phyloP scores from a whole-genome alignment of 2,329 filamentous ascomycete species.

The Pseudogymnoascus verrucosus region DNA sequence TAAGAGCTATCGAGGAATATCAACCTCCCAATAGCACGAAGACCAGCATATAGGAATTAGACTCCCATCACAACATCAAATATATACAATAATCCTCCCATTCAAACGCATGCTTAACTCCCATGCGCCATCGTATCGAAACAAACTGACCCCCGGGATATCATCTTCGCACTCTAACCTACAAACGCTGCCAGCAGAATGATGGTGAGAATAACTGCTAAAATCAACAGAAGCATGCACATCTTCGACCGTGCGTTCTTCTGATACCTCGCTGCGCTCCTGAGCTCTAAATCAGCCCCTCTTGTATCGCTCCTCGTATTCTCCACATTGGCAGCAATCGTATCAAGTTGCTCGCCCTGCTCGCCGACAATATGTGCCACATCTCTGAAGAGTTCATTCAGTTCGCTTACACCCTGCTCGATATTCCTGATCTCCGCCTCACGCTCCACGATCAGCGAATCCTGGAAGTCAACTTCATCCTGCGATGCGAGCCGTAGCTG shows the following conservation, averaged over 20 bases:
- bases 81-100: constrained; percentile 6
- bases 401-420: constrained; percentile 87
- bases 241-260: constrained; percentile 92
- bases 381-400: constrained; percentile 95
- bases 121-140: neutral
- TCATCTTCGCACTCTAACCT: constrained; percentile 39
- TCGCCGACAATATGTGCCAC: constrained; percentile 96
- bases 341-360: constrained; percentile 81
- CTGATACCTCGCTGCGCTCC: constrained; percentile 83
- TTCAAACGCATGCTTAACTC: neutral
- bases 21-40: constrained; percentile 4
- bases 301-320: constrained; percentile 72
- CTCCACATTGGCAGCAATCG: constrained; percentile 82
- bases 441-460: constrained; percentile 88
- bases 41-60: constrained; percentile 2
- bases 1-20: neutral
- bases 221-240: constrained; percentile 81
- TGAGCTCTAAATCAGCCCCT: constrained; percentile 77
- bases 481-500: constrained; percentile 78
- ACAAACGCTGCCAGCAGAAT: constrained; percentile 80
- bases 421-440: constrained; percentile 97
- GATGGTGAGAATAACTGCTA: constrained; percentile 82
- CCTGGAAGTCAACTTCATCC: constrained; percentile 95
- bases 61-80: constrained; percentile 6
- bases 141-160: neutral